Conservation (phyloP, 1,284 basidiomycete species). For the Vanrija pseudolonga region DNA sequence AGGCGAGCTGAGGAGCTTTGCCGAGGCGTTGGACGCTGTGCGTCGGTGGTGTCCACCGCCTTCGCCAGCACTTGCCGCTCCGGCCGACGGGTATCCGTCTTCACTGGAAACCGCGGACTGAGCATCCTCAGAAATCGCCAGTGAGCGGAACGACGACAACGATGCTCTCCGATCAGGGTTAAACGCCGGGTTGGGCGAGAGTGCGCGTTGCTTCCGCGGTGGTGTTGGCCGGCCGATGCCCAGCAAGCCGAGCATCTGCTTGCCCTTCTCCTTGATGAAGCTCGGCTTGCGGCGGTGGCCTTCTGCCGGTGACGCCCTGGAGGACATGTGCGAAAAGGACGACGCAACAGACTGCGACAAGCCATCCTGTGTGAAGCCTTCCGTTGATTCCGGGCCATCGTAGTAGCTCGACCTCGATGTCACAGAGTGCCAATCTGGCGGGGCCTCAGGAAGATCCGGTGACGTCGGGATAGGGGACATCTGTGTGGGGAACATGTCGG, state of each 20-base stretch:
- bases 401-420: conserved; percentile 1
- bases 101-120: conserved; percentile 3
- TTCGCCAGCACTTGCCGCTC: too few species aligned
- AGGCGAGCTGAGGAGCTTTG: too few species aligned
- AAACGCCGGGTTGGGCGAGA: neutral
- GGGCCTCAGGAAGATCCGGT: neutral
- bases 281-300: neutral
- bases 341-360: neutral
- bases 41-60: too few species aligned
- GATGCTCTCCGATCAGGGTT: conserved; percentile 21
- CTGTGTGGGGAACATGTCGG: too few species aligned
- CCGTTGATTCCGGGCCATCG: neutral
- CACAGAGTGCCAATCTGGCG: neutral
- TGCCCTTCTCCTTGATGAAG: conserved; percentile 36
- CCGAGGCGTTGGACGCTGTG: too few species aligned
- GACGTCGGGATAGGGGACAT: too few species aligned
- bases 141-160: conserved; percentile 20
- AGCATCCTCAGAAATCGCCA: conserved; percentile 4
- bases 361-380: too few species aligned
- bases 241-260: conserved; percentile 33
- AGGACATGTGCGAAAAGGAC: neutral
- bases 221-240: conserved; percentile 17
- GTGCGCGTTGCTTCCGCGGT: neutral
- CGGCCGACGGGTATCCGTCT: neutral
- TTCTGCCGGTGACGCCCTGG: neutral